Evolutionary conservation across 805 yeast genomes (phyloP).

Genomic region (Candida sonorensis): DNA sequence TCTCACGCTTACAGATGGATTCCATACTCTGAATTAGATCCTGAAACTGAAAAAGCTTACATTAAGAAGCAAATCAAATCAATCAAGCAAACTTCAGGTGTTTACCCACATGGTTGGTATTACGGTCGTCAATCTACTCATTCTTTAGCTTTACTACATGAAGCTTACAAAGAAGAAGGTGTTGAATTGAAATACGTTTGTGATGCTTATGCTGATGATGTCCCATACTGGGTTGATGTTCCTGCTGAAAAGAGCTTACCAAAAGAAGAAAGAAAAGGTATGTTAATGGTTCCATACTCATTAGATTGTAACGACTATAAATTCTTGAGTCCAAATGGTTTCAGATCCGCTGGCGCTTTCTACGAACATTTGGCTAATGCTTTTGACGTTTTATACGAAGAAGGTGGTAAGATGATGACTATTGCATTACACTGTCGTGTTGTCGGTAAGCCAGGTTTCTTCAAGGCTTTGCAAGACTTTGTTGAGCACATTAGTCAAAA

Average conservation of each 20-base stretch:
- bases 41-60: constrained; percentile 29
- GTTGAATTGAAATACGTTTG: constrained; percentile 28
- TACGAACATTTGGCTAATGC: constrained; percentile 29
- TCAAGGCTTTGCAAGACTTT: constrained; percentile 28
- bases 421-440: constrained; percentile 32
- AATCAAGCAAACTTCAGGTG: constrained; percentile 27
- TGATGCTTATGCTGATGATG: constrained; percentile 32
- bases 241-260: constrained; percentile 20
- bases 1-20: constrained; percentile 34
- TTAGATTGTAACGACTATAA: constrained; percentile 23
- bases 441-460: constrained; percentile 31
- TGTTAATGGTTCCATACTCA: constrained; percentile 23
- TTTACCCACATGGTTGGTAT: constrained; percentile 31
- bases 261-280: constrained; percentile 17
- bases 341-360: constrained; percentile 22
- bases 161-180: constrained; percentile 28
- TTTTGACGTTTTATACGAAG: constrained; percentile 30
- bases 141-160: constrained; percentile 27
- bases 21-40: constrained; percentile 24
- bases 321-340: constrained; percentile 19
- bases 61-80: constrained; percentile 25
- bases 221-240: constrained; percentile 30
- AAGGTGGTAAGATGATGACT: constrained; percentile 33
- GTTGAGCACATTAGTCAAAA: constrained; percentile 27
- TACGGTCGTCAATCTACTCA: constrained; percentile 29